A percentile compares a stretch with the other conserved stretches of the same genome.
Evolutionary conservation across 1,139 yeast species (phyloP).

Genomic region (Lodderomyces metapsilosis): DNA sequence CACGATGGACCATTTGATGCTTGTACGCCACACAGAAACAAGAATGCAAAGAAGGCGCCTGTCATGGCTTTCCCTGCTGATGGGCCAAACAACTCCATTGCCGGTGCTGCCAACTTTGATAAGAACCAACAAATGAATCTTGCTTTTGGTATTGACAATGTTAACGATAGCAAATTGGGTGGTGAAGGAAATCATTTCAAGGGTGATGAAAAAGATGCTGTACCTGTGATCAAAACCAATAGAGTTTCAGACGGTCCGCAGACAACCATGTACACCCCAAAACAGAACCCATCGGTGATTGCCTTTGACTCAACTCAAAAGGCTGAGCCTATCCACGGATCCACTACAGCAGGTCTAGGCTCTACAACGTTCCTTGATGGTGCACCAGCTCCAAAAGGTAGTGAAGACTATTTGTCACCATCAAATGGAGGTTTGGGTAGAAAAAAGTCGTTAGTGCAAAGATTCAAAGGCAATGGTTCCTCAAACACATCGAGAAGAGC

Average conservation of each 20-base stretch:
- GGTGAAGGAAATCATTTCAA: constrained; percentile 23
- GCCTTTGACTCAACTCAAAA: constrained; percentile 71
- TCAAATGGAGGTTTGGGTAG: constrained; percentile 50
- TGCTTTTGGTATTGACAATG: constrained; percentile 56
- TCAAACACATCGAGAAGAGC: constrained; percentile 33
- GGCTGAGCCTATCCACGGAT: constrained; percentile 79
- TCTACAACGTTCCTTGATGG: constrained; percentile 93
- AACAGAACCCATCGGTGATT: constrained; percentile 51
- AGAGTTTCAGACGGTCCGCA: constrained; percentile 18
- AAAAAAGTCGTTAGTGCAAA: constrained; percentile 74
- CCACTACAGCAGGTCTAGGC: constrained; percentile 83
- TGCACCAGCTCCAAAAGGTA: constrained; percentile 77
- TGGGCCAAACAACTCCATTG: constrained; percentile 88
- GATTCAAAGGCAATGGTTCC: constrained; percentile 49
- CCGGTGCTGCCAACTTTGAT: constrained; percentile 53
- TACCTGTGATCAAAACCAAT: constrained; percentile 14
- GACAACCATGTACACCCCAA: constrained; percentile 33
- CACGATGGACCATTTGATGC: constrained; percentile 99
- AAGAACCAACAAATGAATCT: constrained; percentile 58
- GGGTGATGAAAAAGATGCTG: constrained; percentile 2
- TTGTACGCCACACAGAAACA: constrained; percentile 93
- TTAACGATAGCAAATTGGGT: constrained; percentile 29
- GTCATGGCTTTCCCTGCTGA: constrained; percentile 93
- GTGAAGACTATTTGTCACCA: constrained; percentile 26
- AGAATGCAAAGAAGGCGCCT: constrained; percentile 78